phyloP scores from a whole-genome alignment of 768 basidiomycete genomes.

The Russula ochroleuca region DNA sequence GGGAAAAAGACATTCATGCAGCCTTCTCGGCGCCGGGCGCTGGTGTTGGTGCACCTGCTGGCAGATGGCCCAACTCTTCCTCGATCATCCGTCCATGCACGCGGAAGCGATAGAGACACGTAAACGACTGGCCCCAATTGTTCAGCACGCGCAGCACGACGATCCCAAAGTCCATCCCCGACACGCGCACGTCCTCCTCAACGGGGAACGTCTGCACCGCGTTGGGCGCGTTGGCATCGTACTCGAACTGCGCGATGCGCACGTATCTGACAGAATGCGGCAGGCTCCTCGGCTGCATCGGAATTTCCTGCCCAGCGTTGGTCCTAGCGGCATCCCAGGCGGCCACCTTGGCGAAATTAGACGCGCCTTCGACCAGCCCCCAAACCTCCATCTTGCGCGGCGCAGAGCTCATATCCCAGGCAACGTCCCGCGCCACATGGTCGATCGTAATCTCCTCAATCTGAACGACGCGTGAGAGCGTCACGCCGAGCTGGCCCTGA shows the following conservation, averaged over 20 bases:
- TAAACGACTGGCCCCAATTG: constrained; percentile 88
- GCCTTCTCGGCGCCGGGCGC: neutral
- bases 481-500: constrained; percentile 78
- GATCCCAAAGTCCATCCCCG: constrained; percentile 80
- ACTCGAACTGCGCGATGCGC: constrained; percentile 45
- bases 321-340: constrained; percentile 45
- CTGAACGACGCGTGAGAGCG: constrained; percentile 57
- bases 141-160: constrained; percentile 74
- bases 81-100: constrained; percentile 61
- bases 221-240: constrained; percentile 41
- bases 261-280: constrained; percentile 35
- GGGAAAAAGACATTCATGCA: constrained; percentile 5
- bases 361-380: constrained; percentile 78
- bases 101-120: constrained; percentile 84
- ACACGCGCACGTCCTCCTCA: constrained; percentile 51
- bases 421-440: constrained; percentile 79
- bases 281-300: constrained; percentile 33
- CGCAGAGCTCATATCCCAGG: constrained; percentile 74
- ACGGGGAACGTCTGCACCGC: constrained; percentile 51
- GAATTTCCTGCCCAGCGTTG: constrained; percentile 28
- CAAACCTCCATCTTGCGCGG: constrained; percentile 88
- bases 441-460: constrained; percentile 76
- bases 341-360: constrained; percentile 59
- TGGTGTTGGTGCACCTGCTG: neutral
- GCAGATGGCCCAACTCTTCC: neutral